Evolutionary conservation across 805 yeast genomes (phyloP), one percentile per base, ranked within the genome.

Genomic region (Clavispora fructus): DNA sequence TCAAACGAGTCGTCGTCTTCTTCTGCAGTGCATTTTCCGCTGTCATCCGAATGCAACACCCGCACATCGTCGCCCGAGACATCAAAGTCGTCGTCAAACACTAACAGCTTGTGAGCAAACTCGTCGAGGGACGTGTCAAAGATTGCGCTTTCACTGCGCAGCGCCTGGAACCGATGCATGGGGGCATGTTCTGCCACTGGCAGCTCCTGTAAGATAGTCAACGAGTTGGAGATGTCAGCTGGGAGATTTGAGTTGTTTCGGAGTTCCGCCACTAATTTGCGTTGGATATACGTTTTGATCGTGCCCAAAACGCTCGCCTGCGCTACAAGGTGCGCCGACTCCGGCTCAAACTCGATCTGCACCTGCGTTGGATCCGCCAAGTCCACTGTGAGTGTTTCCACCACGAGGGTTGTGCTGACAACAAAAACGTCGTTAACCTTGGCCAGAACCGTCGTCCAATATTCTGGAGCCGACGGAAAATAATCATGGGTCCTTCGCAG

Each of bases 401-500:
- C 42, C 31, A 51, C 49, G 42, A 71, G 53, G 10, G 47, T 49
- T 13, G 67, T 49, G 27, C 56, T 63, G 8, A 69, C 70, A 13
- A 71, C 62, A 48, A 69, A 70, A 6, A 65, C 53, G 44, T 69
- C 73, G 44, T 60, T 55, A 25, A 48, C 46, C 23, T 51, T 43
- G 13, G 43, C 40, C 57, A 55, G 50, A 25, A 51, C 54, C 27
- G 46, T 49, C 7, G 53, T 6, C 23, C 25, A 32, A n/a, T 32
- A 19, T 11, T 35, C 35, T 16, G 39, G 11, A 6, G 45, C 23
- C 4, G 53, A 23, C 17, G 35, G 35, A 16, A 14, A 7, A 9
- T 17, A 14, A 1, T 14, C 12, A 29, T 8, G 41, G 33, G n/a
- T 4, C n/a, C 23, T 33, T 6, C 3, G n/a, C 2, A 7, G 29